Percentiles rank a stretch among this genome's conserved stretches.
Conservation (phyloP, 2,329 filamentous ascomycete species). For the Fusarium sacchari region DNA sequence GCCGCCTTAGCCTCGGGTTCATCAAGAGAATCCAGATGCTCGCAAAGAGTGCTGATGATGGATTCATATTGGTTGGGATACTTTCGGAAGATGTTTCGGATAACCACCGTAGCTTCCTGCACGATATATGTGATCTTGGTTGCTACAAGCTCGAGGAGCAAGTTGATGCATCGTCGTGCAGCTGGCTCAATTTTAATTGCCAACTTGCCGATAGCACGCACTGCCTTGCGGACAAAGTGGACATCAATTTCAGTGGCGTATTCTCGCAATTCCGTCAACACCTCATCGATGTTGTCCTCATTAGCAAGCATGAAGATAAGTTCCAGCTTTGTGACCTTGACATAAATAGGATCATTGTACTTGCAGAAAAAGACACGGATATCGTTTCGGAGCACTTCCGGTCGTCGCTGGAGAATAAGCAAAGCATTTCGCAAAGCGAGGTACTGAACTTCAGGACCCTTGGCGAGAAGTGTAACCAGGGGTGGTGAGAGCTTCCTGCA, state of each 20-base stretch:
- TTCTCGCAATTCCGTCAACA: constrained; percentile 92
- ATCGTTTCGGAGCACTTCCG: constrained; percentile 94
- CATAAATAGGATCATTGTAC: constrained; percentile 99
- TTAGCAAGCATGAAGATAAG: constrained; percentile 99
- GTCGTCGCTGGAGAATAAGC: constrained; percentile 89
- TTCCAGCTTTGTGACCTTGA: constrained; percentile 98
- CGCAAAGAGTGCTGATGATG: constrained; percentile 94
- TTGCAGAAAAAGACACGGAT: constrained; percentile 99
- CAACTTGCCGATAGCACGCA: constrained; percentile 95
- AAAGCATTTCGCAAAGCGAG: constrained; percentile 92
- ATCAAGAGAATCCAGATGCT: constrained; percentile 94
- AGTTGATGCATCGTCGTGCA: constrained; percentile 89
- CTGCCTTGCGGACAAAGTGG: constrained; percentile 97
- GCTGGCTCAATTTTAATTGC: constrained; percentile 99
- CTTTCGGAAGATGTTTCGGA: constrained; percentile 98
- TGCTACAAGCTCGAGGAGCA: constrained; percentile 89
- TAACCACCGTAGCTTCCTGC: constrained; percentile 97
- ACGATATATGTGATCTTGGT: constrained; percentile 99
- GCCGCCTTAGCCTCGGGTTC: constrained; percentile 98
- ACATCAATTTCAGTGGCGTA: constrained; percentile 99
- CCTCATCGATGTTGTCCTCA: constrained; percentile 94
- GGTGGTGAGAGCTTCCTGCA: constrained; percentile 95
- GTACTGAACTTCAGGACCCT: constrained; percentile 98
- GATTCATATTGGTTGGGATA: constrained; percentile 99
- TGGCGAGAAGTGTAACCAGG: constrained; percentile 91